Evolutionary conservation across 2,329 filamentous ascomycete genomes (phyloP), one percentile per base, ranked within the genome.

Genomic region (Thermoascus crustaceus): DNA sequence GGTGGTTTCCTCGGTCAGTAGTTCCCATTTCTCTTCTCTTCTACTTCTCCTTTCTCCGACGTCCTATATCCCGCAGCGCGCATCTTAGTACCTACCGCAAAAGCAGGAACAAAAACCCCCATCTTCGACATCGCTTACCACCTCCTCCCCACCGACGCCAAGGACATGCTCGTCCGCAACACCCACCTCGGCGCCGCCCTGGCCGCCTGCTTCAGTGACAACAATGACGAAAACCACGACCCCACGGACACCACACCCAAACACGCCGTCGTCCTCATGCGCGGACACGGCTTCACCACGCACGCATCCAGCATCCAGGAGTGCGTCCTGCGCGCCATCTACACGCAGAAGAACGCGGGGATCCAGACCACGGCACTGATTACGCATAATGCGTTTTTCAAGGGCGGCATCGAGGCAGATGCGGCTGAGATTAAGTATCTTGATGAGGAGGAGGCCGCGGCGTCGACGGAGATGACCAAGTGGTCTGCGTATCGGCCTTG

Each of bases 281-380:
- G 58, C 2, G 57, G 62, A 3, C 66, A 71, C 40, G 68, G 67
- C 2, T 67, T 64, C 43, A 66, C 67, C 1, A 52, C 57, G 2
- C 38, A 58, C 5, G 66, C 55, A 1, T 40, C 43, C 0, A 54
- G 47, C 35, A 60, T 70, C 23, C 51, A 65, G 41, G 52, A 58
- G 32, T 63, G 54, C 2, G 64, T 70, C 5, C 59, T 61, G 35
- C 49, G 60, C 11, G 59, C 63, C 1, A 46, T 71, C 2, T 70
- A 70, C 39, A 68, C 67, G 0, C 51, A 58, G 37, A 51, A 56
- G 39, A 69, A 69, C 40, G 67, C 67, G 1, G 45, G 46, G 5
- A 53, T 67, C 4, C 66, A 68, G 45, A 58, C 59, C 2, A 54
- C 55, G 19, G 62, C 65, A 2, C 41, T 67, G 37, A 32, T 44